These are phyloP conservation scores for Xylaria hypoxylon DNA, from an alignment of 2,329 filamentous ascomycete genomes.

Conservation along the genomic window DNA sequence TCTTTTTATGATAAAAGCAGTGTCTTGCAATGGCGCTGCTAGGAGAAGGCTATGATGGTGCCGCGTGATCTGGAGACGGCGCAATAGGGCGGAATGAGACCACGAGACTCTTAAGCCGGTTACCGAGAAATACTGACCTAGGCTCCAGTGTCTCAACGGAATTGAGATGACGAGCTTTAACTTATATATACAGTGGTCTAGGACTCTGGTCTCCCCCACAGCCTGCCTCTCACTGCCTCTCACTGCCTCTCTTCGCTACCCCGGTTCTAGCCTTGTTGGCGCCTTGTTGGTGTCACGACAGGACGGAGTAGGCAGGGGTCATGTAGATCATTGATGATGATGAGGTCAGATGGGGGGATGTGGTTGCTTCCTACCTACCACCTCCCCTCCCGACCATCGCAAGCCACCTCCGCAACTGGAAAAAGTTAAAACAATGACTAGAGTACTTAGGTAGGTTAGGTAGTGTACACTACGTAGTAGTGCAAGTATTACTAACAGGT, in stretches of 20 bases:
- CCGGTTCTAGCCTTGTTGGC: slow-evolving; percentile 7
- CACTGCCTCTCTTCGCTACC: slow-evolving; percentile 1
- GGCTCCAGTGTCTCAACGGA: slow-evolving; percentile 4
- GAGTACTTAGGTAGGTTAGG: too few species aligned
- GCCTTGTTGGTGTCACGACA: slow-evolving; percentile 1
- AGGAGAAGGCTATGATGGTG: slow-evolving; percentile 33
- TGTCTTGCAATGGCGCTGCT: slow-evolving; percentile 14
- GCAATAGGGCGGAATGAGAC: slow-evolving; percentile 9
- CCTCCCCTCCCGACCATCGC: not conserved
- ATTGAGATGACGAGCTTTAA: slow-evolving; percentile 3
- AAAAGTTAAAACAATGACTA: not conserved
- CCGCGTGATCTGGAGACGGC: slow-evolving; percentile 39
- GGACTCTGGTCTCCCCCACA: slow-evolving; percentile 22
- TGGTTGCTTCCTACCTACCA: slow-evolving; percentile 13
- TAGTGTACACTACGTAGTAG: too few species aligned
- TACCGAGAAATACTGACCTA: not conserved
- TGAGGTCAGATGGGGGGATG: slow-evolving; percentile 33
- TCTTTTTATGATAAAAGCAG: slow-evolving; percentile 25
- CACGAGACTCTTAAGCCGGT: slow-evolving; percentile 25
- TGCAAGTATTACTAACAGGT: too few species aligned
- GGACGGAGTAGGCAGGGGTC: slow-evolving; percentile 4
- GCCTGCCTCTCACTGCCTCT: slow-evolving; percentile 13
- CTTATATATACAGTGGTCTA: slow-evolving; percentile 3
- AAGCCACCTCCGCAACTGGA: slow-evolving; percentile 12
- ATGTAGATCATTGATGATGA: slow-evolving; percentile 29